Evolutionary conservation across 1,139 yeast genomes (phyloP), one percentile per base, ranked within the genome.

Genomic region (Lodderomyces margitis): DNA sequence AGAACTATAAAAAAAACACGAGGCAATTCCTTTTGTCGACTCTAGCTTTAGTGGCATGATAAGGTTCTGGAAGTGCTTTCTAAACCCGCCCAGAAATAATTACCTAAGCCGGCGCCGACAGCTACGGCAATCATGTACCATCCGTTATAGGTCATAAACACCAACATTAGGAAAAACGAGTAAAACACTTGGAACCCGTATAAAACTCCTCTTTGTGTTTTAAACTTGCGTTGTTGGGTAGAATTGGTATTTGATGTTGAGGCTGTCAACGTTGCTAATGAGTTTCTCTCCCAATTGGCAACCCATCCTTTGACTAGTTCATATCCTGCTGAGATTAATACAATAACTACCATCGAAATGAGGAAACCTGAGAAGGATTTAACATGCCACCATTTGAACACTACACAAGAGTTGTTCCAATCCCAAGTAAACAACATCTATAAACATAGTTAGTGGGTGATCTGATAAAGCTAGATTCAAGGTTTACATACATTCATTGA

Each of bases 341-440:
- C 70, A 19, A 87, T 68, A 1, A 76, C 74, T 1, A 75, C 14
- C 35, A 84, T 58, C 1, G 88, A 72, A 5, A 78, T 44, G 2
- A 83, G 16, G 41, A 87, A 75, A 10, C 79, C 81, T 1, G 57
- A 36, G n/a, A 62, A 53, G 1, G 81, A 74, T 37, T 67, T 70
- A 38, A 86, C 74, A 51, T 83, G 91, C 95, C 95, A 86, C 88
- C 91, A 83, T 46, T 66, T 62, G 61, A 83, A 84, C 10, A 86
- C 75, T 12, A 86, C 76, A 57, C 95, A 86, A 11, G 86, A 70
- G 57, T 86, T 77, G 40, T 75, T 68, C 67, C 86, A 82, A 51
- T 81, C 78, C 94, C 95, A 87, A 9, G 91, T 85, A 61, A 86
- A 85, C n/a, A 83, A 55, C 92, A 84, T 86, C 75, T 69, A 44